A percentile compares a stretch with the other conserved stretches of the same genome.
Conservation (phyloP, 352 stramenopile genomes). For the Pythium periplocum region DNA sequence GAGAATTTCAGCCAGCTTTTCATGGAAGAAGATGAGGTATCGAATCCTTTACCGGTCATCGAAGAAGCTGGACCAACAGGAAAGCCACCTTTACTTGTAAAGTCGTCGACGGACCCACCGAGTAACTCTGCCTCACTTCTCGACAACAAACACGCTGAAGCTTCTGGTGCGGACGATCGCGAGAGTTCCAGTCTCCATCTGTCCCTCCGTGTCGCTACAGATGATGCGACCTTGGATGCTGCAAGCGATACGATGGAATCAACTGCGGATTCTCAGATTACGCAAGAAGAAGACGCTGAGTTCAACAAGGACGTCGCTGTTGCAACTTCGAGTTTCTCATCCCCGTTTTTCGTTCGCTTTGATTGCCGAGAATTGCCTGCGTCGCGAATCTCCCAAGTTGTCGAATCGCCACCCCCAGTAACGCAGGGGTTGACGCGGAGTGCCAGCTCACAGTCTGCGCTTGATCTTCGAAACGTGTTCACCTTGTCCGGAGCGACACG, state of each 20-base stretch:
- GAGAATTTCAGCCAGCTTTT: constrained; percentile 40
- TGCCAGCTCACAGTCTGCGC: constrained; percentile 47
- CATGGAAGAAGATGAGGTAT: constrained; percentile 54
- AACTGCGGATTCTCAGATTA: neutral
- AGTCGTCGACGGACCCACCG: constrained; percentile 8
- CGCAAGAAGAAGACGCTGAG: constrained; percentile 66
- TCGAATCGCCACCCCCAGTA: neutral
- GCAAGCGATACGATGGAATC: no score
- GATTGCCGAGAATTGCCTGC: constrained; percentile 54
- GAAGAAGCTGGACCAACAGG: no score
- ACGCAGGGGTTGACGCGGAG: constrained; percentile 25
- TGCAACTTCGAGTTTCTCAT: constrained; percentile 75
- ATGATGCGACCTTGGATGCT: no score
- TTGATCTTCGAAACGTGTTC: constrained; percentile 21
- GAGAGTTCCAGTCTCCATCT: no score
- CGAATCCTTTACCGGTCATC: neutral
- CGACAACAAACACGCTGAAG: no score
- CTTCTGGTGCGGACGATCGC: no score
- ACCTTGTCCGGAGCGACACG: neutral
- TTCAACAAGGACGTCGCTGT: constrained; percentile 83
- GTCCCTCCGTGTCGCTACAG: no score
- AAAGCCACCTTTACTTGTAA: constrained; percentile 8
- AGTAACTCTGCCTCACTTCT: no score
- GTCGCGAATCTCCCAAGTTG: no score
- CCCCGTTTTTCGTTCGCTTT: constrained; percentile 83